Percentiles rank a stretch among this genome's conserved stretches.
Conservation (phyloP, 2,329 filamentous ascomycete species). For the Coniochaeta prunicola region DNA sequence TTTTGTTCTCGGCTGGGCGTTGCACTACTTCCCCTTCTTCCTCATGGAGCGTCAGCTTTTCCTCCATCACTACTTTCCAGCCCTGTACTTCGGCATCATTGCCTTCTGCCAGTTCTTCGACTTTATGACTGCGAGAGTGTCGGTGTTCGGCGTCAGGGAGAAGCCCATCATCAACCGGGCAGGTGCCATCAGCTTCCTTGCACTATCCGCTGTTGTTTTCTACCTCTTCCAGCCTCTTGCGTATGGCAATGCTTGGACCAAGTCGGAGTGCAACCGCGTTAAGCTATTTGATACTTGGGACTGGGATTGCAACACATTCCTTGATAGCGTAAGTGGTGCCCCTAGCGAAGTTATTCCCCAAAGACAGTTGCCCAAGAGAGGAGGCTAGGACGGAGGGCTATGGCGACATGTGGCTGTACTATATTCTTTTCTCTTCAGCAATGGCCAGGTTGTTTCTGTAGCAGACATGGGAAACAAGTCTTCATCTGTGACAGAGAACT, state of each 20-base stretch:
- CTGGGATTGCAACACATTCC: conserved; percentile 96
- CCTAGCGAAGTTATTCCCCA: conserved; percentile 27
- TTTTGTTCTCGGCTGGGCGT: conserved; percentile 85
- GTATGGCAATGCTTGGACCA: conserved; percentile 93
- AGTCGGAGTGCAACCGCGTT: conserved; percentile 73
- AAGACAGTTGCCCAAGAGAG: conserved; percentile 23
- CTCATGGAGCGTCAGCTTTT: conserved; percentile 98
- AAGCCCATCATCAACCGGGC: conserved; percentile 67
- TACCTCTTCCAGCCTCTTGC: conserved; percentile 79
- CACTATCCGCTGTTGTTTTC: conserved; percentile 68
- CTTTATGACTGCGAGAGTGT: conserved; percentile 69
- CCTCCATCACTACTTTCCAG: conserved; percentile 96
- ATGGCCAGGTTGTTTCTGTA: too few species aligned
- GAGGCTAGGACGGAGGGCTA: conserved; percentile 2
- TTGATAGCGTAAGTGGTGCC: conserved; percentile 65
- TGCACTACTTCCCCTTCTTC: conserved; percentile 99
- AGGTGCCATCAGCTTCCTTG: conserved; percentile 68
- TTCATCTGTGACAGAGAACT: not conserved
- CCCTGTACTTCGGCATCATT: conserved; percentile 90
- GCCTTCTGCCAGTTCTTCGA: conserved; percentile 85
- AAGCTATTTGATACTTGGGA: conserved; percentile 91
- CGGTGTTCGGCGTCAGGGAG: conserved; percentile 58
- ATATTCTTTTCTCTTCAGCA: not conserved
- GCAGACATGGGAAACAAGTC: not conserved
- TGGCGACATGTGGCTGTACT: not conserved